Percentiles rank a stretch among this genome's conserved stretches.
phyloP scores from a whole-genome alignment of 768 basidiomycete species.

The Hortiboletus campestris region DNA sequence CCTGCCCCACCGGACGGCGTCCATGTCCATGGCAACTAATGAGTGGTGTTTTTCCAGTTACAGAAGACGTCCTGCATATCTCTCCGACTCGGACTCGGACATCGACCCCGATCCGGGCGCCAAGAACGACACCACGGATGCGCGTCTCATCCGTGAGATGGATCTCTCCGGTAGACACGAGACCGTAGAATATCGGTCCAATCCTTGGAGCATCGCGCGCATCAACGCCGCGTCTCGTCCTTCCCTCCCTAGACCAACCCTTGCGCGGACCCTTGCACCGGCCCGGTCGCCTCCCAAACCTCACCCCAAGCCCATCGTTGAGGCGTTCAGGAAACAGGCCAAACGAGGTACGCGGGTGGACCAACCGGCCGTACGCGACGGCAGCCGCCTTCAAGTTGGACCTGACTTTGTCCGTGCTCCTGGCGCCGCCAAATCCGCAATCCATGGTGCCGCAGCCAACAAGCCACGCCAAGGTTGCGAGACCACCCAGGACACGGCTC shows the following conservation, averaged over 20 bases:
- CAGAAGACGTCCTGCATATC: constrained; percentile 7
- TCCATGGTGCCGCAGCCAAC: background rate
- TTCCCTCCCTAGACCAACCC: background rate
- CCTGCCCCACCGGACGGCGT: too few relatives aligned
- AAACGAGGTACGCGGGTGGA: constrained; percentile 1
- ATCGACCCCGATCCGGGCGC: background rate
- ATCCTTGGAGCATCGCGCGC: constrained; percentile 80
- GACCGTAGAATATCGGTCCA: constrained; percentile 62
- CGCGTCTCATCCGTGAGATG: constrained; percentile 43
- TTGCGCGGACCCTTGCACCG: background rate
- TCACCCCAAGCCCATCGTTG: constrained; percentile 38
- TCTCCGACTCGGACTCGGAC: constrained; percentile 20
- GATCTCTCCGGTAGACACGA: constrained; percentile 64
- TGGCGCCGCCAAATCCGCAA: too few relatives aligned
- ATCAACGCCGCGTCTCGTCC: constrained; percentile 65
- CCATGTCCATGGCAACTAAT: too few relatives aligned
- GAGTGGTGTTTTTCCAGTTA: constrained; percentile 1
- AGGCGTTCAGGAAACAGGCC: constrained; percentile 47
- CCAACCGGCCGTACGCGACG: background rate
- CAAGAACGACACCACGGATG: constrained; percentile 20
- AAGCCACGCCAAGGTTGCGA: background rate
- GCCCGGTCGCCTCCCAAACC: constrained; percentile 8
- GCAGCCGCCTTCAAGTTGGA: too few relatives aligned
- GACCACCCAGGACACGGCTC: too few relatives aligned
- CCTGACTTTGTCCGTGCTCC: too few relatives aligned